Evolutionary conservation across 148 eudicot genomes (phyloP).

Genomic region (Oxyria digyna): DNA sequence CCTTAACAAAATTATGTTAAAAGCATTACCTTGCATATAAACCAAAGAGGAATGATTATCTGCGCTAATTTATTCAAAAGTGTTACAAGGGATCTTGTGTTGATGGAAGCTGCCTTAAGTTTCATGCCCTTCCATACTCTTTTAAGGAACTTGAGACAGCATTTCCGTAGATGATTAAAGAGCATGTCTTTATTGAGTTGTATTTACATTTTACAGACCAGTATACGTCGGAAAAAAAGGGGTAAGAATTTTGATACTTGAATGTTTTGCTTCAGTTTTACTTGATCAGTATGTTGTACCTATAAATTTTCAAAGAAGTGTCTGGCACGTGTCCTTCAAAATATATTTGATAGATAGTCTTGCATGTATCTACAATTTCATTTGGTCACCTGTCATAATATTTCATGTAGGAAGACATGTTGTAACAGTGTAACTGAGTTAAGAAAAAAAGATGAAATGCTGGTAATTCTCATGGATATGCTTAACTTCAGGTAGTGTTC

Average conservation of each 20-base stretch:
- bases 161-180: background rate
- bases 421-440: background rate
- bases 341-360: background rate
- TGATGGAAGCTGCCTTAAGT: background rate
- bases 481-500: conserved; percentile 49
- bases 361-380: background rate
- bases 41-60: background rate
- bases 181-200: background rate
- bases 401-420: background rate
- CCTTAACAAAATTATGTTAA: background rate
- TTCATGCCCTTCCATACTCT: background rate
- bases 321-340: background rate
- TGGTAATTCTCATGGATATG: background rate
- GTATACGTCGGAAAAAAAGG: background rate
- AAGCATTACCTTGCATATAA: background rate
- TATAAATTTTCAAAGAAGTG: background rate
- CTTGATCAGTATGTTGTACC: background rate
- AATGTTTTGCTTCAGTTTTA: background rate
- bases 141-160: background rate
- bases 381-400: background rate
- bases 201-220: background rate
- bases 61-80: background rate
- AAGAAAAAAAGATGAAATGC: background rate
- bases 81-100: background rate
- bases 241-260: background rate